Conservation (phyloP, 306 rosid species). For the Alnus rubra region DNA sequence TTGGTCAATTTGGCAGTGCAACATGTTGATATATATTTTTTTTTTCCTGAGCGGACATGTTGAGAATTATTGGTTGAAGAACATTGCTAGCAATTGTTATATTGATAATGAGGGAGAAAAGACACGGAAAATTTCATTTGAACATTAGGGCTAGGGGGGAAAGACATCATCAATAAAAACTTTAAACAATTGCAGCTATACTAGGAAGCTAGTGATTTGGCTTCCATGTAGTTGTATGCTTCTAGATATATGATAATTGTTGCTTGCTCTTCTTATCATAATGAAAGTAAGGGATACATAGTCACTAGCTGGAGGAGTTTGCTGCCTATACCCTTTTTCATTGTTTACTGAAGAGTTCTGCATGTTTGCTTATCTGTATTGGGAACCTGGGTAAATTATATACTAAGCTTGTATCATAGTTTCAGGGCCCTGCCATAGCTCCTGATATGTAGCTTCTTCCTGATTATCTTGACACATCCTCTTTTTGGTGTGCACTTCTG, state of each 20-base stretch:
- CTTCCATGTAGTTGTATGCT: neutral
- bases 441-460: neutral
- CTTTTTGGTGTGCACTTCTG: conserved; percentile 12
- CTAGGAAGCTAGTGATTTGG: neutral
- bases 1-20: neutral
- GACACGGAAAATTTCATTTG: neutral
- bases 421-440: neutral
- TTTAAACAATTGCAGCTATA: neutral
- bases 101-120: no score
- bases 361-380: neutral
- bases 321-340: neutral
- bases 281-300: neutral
- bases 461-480: neutral
- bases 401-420: neutral
- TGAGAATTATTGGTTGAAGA: no score
- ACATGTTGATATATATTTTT: neutral
- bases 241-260: neutral
- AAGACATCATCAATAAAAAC: neutral
- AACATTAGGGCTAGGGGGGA: neutral
- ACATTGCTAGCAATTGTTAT: no score
- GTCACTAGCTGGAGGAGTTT: neutral
- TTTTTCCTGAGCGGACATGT: neutral
- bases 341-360: neutral
- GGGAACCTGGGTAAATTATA: neutral
- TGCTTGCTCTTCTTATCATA: neutral